A percentile compares a stretch with the other conserved stretches of the same genome.
phyloP scores from a whole-genome alignment of 2,329 filamentous ascomycete species.

The Botrytis sinoallii region DNA sequence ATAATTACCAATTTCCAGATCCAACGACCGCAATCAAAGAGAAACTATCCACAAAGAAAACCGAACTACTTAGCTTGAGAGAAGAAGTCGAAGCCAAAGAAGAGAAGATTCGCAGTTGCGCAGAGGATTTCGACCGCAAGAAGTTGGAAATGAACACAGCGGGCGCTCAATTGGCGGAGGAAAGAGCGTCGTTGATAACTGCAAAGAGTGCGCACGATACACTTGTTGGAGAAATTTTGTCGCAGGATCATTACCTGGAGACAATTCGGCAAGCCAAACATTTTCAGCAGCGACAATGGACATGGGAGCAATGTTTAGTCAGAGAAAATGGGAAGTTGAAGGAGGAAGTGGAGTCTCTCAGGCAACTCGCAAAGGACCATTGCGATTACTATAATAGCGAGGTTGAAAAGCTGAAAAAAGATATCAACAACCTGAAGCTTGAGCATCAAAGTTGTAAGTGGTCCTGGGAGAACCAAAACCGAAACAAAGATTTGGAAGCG shows the following conservation, averaged over 20 bases:
- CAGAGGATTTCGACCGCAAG: neutral
- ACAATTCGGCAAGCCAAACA: neutral
- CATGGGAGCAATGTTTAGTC: neutral
- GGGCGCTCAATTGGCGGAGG: neutral
- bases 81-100: neutral
- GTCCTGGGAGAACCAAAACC: too few relatives aligned
- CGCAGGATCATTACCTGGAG: neutral
- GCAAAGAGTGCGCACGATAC: neutral
- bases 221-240: neutral
- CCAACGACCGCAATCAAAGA: neutral
- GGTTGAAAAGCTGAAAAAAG: neutral
- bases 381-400: neutral
- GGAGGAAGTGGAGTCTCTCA: too few relatives aligned
- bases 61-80: neutral
- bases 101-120: neutral
- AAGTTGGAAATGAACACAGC: neutral
- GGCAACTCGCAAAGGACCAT: neutral
- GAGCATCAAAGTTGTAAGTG: neutral
- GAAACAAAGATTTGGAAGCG: too few relatives aligned
- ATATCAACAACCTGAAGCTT: neutral
- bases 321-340: neutral
- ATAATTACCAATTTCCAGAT: neutral
- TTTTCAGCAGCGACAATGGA: neutral
- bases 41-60: neutral
- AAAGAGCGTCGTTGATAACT: neutral